Evolutionary conservation across 2,329 filamentous ascomycete genomes (phyloP).

Genomic region (Exserohilum rostratum): DNA sequence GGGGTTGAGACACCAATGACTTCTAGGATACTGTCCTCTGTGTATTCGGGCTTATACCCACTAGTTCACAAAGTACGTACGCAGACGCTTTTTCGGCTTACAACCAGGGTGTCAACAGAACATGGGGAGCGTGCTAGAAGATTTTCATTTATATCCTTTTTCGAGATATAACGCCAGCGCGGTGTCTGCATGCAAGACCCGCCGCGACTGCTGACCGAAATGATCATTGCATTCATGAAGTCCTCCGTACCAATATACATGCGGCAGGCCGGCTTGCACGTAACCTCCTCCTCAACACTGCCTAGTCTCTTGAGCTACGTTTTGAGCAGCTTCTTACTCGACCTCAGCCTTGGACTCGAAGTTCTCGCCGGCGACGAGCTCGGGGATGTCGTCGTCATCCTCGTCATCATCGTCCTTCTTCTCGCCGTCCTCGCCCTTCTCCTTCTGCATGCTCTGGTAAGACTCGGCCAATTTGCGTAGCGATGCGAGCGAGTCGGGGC

Average conservation of each 20-base stretch:
- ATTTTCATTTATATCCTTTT: conserved; percentile 47
- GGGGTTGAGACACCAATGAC: neutral
- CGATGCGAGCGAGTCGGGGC: conserved; percentile 95
- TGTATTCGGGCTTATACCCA: neutral
- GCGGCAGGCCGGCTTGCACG: conserved; percentile 28
- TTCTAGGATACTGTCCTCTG: neutral
- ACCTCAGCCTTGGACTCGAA: conserved; percentile 89
- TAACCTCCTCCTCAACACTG: conserved; percentile 25
- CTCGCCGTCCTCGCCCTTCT: conserved; percentile 75
- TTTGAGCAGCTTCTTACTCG: conserved; percentile 65
- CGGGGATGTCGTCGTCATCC: conserved; percentile 87
- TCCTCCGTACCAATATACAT: conserved; percentile 32
- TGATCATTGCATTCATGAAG: conserved; percentile 22
- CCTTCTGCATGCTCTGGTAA: conserved; percentile 99
- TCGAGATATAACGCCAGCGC: conserved; percentile 42
- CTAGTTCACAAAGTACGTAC: neutral
- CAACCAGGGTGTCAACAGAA: neutral
- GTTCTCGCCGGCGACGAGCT: conserved; percentile 95
- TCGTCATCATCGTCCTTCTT: conserved; percentile 68
- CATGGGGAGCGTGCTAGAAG: conserved; percentile 32
- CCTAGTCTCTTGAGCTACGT: conserved; percentile 20
- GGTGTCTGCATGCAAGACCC: conserved; percentile 40
- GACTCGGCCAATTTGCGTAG: conserved; percentile 98
- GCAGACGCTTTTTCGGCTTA: neutral
- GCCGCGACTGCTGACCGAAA: conserved; percentile 35